These are phyloP conservation scores for Colletotrichum musae DNA, from an alignment of 2,329 filamentous ascomycete species.

Conservation along the genomic window DNA sequence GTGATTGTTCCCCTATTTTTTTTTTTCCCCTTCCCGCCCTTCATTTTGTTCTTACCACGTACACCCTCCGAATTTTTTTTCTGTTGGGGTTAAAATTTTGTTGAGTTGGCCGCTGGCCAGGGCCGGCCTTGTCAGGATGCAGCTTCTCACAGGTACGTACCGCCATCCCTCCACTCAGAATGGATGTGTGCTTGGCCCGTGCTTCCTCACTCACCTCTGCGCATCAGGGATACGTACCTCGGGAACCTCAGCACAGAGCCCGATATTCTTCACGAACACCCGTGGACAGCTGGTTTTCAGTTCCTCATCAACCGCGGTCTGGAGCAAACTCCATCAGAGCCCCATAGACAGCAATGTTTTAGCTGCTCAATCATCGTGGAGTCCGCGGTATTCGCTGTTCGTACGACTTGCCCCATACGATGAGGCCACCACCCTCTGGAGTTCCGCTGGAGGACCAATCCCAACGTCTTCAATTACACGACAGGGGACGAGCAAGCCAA, in stretches of 20 bases:
- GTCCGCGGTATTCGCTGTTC: slow-evolving; percentile 10
- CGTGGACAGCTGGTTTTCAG: neutral
- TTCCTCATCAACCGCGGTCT: neutral
- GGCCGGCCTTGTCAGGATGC: slow-evolving; percentile 35
- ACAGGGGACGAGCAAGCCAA: slow-evolving; percentile 2
- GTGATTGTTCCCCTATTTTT: slow-evolving; percentile 17
- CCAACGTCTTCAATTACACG: slow-evolving; percentile 19
- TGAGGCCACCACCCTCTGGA: slow-evolving; percentile 10
- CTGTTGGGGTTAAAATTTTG: slow-evolving; percentile 38
- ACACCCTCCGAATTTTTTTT: slow-evolving; percentile 32
- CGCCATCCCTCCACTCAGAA: slow-evolving; percentile 19
- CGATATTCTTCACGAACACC: neutral
- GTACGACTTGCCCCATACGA: neutral
- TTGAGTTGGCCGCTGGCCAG: slow-evolving; percentile 38
- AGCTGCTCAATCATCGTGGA: slow-evolving; percentile 10
- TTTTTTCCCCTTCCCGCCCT: neutral
- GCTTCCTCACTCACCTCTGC: neutral
- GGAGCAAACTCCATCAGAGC: neutral
- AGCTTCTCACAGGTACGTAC: slow-evolving; percentile 34
- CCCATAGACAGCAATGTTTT: neutral
- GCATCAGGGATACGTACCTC: slow-evolving; percentile 19
- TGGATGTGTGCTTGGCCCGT: slow-evolving; percentile 16
- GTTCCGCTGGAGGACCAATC: slow-evolving; percentile 13
- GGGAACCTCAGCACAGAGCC: neutral
- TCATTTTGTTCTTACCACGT: slow-evolving; percentile 5